A percentile compares a stretch with the other conserved stretches of the same genome.
phyloP scores from a whole-genome alignment of 345 rosid genomes.

The Turritis glabra region DNA sequence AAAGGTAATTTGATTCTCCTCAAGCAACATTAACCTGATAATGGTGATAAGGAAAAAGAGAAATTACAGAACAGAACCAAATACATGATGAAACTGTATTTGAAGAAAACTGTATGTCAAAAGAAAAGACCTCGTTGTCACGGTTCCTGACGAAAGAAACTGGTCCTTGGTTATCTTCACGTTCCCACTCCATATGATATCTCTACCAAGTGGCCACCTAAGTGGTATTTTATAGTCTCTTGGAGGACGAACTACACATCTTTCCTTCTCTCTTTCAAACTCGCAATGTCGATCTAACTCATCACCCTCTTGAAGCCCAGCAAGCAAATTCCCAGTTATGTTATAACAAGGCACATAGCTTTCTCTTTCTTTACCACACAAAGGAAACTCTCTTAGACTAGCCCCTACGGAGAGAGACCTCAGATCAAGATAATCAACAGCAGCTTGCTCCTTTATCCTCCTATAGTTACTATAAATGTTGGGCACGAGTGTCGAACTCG shows the following conservation, averaged over 20 bases:
- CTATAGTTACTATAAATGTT: constrained; percentile 69
- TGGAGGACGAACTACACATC: constrained; percentile 88
- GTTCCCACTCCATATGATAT: constrained; percentile 96
- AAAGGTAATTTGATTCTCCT: constrained; percentile 96
- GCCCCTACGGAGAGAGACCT: constrained; percentile 63
- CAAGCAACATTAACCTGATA: constrained; percentile 86
- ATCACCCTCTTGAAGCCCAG: constrained; percentile 80
- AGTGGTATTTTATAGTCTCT: constrained; percentile 93
- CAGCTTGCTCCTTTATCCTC: constrained; percentile 91
- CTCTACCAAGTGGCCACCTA: constrained; percentile 93
- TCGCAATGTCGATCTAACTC: constrained; percentile 94
- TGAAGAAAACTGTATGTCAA: constrained; percentile 14
- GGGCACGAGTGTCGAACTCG: constrained; percentile 45
- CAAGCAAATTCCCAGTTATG: constrained; percentile 65
- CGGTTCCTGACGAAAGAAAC: constrained; percentile 95
- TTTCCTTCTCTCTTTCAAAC: constrained; percentile 47
- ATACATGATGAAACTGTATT: neutral
- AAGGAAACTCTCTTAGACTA: constrained; percentile 55
- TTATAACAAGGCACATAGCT: constrained; percentile 92
- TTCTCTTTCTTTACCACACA: constrained; percentile 93
- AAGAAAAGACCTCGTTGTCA: constrained; percentile 80
- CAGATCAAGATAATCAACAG: constrained; percentile 79
- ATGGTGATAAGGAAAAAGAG: neutral
- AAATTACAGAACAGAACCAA: constrained; percentile 6
- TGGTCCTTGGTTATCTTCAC: constrained; percentile 94